Conservation (phyloP, 2,329 filamentous ascomycete genomes). For the Aspergillus udagawae region DNA sequence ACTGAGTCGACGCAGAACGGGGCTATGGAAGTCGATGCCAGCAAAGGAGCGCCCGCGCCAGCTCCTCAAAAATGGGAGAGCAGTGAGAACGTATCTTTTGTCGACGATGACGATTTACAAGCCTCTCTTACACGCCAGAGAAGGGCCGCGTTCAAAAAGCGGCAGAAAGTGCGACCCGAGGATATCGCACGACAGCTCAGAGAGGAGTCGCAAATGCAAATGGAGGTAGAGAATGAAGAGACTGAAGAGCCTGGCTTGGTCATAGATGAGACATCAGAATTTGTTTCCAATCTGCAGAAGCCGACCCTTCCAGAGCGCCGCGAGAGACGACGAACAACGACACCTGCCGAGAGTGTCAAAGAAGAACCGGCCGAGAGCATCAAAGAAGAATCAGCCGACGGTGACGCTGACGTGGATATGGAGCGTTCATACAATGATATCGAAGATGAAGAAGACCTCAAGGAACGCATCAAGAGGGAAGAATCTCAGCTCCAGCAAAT, state of each 20-base stretch:
- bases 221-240: constrained; percentile 57
- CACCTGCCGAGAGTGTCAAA: constrained; percentile 27
- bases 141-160: constrained; percentile 80
- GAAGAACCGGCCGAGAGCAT: constrained; percentile 38
- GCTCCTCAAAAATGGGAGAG: constrained; percentile 60
- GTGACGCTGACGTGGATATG: constrained; percentile 52
- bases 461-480: constrained; percentile 50
- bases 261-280: constrained; percentile 95
- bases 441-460: constrained; percentile 46
- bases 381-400: constrained; percentile 40
- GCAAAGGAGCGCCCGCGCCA: constrained; percentile 33
- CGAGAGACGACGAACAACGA: constrained; percentile 31
- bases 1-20: constrained; percentile 34
- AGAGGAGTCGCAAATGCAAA: constrained; percentile 50
- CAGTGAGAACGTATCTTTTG: constrained; percentile 61
- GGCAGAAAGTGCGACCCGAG: constrained; percentile 79
- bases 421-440: constrained; percentile 49
- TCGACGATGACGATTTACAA: constrained; percentile 91
- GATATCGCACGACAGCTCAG: constrained; percentile 78
- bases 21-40: constrained; percentile 72
- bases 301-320: constrained; percentile 56
- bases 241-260: constrained; percentile 65
- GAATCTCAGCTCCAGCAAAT: constrained; percentile 45
- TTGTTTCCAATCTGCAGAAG: constrained; percentile 79
- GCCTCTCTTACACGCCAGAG: constrained; percentile 79